Percentiles rank a stretch among this genome's conserved stretches.
Conservation (phyloP, 75 land plant species). For the Pinus albicaulis region DNA sequence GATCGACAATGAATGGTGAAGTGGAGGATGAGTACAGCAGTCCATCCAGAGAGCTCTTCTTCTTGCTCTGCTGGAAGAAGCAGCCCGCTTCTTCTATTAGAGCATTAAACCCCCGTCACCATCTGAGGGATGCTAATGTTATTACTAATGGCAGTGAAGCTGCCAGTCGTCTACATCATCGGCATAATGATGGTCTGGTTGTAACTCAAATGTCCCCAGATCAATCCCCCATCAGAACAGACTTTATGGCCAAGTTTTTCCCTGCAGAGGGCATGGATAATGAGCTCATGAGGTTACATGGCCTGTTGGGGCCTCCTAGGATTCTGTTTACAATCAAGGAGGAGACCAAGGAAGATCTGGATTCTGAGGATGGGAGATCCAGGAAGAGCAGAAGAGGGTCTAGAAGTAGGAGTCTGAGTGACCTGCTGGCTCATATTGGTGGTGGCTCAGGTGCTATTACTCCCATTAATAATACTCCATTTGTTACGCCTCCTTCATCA, state of each 20-base stretch:
- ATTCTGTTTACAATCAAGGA: slow-evolving; percentile 80
- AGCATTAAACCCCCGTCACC: slow-evolving; percentile 19
- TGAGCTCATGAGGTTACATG: slow-evolving; percentile 54
- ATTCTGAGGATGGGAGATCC: slow-evolving; percentile 61
- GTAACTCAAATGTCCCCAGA: slow-evolving; percentile 17
- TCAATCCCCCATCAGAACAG: slow-evolving; percentile 25
- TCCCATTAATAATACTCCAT: slow-evolving; percentile 42
- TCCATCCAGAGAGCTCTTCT: slow-evolving; percentile 31
- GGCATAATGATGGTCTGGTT: not conserved
- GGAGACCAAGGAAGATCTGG: slow-evolving; percentile 81
- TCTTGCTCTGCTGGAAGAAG: slow-evolving; percentile 52
- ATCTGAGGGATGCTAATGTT: not conserved
- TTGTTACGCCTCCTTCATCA: slow-evolving; percentile 62
- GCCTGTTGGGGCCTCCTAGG: slow-evolving; percentile 60
- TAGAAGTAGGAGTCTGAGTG: slow-evolving; percentile 54
- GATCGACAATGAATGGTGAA: slow-evolving; percentile 17
- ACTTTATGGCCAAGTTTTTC: slow-evolving; percentile 6
- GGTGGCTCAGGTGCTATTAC: not conserved
- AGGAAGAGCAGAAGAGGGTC: slow-evolving; percentile 40
- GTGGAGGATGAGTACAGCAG: slow-evolving; percentile 36
- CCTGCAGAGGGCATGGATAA: slow-evolving; percentile 27
- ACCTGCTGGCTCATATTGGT: slow-evolving; percentile 22
- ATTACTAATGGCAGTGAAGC: not conserved
- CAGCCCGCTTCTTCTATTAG: slow-evolving; percentile 25
- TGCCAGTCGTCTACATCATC: not conserved